phyloP scores from a whole-genome alignment of 768 basidiomycete genomes.

The Pulveroboletus ravenelii region DNA sequence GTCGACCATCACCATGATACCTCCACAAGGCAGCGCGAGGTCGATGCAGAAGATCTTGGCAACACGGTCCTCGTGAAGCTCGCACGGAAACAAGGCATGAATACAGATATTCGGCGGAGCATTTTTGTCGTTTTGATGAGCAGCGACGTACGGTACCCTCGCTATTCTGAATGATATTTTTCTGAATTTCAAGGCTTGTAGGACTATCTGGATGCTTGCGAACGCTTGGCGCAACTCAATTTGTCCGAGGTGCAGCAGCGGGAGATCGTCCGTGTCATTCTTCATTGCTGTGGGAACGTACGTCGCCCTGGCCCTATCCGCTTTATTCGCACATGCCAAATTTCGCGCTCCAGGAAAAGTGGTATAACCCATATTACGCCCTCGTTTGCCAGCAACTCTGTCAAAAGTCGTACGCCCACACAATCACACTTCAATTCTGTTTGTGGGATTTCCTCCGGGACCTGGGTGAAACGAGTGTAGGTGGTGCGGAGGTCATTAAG shows the following conservation, averaged over 20 bases:
- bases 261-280: slow-evolving; percentile 86
- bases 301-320: slow-evolving; percentile 14
- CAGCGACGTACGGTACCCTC: slow-evolving; percentile 65
- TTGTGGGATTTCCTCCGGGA: slow-evolving; percentile 96
- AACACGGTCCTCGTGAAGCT: slow-evolving; percentile 58
- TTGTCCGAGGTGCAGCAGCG: slow-evolving; percentile 89
- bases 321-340: neutral
- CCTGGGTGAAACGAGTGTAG: slow-evolving; percentile 78
- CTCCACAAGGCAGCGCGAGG: slow-evolving; percentile 17
- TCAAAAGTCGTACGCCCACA: slow-evolving; percentile 72
- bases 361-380: slow-evolving; percentile 94
- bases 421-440: slow-evolving; percentile 90
- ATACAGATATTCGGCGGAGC: slow-evolving; percentile 88
- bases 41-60: slow-evolving; percentile 28
- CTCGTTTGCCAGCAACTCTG: slow-evolving; percentile 85
- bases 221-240: slow-evolving; percentile 77
- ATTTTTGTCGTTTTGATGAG: slow-evolving; percentile 96
- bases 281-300: slow-evolving; percentile 92
- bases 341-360: slow-evolving; percentile 54
- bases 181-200: slow-evolving; percentile 28
- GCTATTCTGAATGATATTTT: neutral
- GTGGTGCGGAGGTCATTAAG: slow-evolving; percentile 74
- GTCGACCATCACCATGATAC: slow-evolving; percentile 55
- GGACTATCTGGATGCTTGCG: slow-evolving; percentile 97
- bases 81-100: slow-evolving; percentile 97